A percentile compares a stretch with the other conserved stretches of the same genome.
Conservation (phyloP, 352 stramenopile genomes). For the Phytophthora colocasiae region DNA sequence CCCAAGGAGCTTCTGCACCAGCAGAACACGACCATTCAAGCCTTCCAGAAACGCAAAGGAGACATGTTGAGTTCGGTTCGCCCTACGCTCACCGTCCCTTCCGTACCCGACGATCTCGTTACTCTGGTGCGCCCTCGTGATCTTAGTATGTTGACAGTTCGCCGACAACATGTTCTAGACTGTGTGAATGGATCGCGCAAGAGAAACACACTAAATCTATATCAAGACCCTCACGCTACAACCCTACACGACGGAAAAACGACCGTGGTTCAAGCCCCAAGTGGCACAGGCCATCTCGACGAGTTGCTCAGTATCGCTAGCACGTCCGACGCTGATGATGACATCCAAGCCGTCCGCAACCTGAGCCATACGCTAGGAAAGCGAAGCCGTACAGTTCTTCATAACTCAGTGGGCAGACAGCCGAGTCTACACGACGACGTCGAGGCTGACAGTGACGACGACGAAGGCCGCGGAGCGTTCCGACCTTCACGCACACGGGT, state of each 20-base stretch:
- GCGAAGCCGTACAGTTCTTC: background rate
- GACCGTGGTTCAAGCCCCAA: background rate
- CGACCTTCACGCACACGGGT: background rate
- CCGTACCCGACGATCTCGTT: no score
- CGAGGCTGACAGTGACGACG: background rate
- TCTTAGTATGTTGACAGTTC: background rate
- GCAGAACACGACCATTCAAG: conserved; percentile 10
- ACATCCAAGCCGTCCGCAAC: background rate
- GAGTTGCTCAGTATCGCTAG: background rate
- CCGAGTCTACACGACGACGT: background rate
- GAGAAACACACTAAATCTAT: conserved; percentile 4
- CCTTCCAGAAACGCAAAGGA: no score
- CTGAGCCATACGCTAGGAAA: conserved; percentile 3
- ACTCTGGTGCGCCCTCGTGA: background rate
- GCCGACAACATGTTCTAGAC: conserved; percentile 10
- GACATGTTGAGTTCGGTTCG: no score
- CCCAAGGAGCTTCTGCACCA: conserved; percentile 3
- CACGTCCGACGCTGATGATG: background rate
- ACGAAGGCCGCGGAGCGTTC: background rate
- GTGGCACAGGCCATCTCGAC: background rate
- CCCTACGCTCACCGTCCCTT: no score
- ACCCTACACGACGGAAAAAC: background rate
- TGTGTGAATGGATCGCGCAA: background rate
- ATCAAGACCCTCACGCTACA: background rate
- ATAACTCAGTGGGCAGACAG: no score